Evolutionary conservation across 352 stramenopile species (phyloP), one percentile per base, ranked within the genome.

Genomic region (Phytophthora rubi): DNA sequence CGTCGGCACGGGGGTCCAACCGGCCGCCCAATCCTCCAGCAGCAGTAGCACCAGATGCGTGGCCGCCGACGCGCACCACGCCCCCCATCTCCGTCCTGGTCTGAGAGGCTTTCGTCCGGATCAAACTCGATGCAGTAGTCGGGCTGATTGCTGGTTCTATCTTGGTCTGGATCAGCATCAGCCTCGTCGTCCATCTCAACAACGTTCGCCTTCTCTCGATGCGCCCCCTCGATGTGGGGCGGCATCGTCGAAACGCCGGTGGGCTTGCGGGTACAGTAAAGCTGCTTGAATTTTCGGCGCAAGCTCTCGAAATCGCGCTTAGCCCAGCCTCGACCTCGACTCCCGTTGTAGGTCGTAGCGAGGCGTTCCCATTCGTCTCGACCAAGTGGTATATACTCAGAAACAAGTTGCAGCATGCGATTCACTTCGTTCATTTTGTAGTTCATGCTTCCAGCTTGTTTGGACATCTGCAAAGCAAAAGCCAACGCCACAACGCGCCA

Each of bases 381-480:
- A 42, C 37, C 37, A 37, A 37, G 32, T 37, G 32, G 32, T 37
- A 37, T 6, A 37, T 37, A 45, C 37, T 45, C 37, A 45, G 37
- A 45, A 45, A 45, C 37, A 45, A 45, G 13, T 45, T 45, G 37
- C 37, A 45, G 37, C 37, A 45, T 45, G 37, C 37, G 37, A 45
- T 45, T 45, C 37, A 45, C 37, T 45, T 16, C 37, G 37, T 45
- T 45, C 13, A 45, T 45, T 45, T n/a, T 45, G 37, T 45, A 45
- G 37, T 45, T 45, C 37, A 45, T 45, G 37, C 37, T 45, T 45
- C 37, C 37, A 45, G 37, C 37, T 45, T 45, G 37, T 45, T 45
- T 45, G 9, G 37, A 10, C 37, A 45, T 45, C 37, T 45, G 37
- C 37, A 45, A 45, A 45, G 37, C 37, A 45, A 45, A 45, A 45